phyloP scores from a whole-genome alignment of 768 basidiomycete species.

The Phlebiopsis gigantea region DNA sequence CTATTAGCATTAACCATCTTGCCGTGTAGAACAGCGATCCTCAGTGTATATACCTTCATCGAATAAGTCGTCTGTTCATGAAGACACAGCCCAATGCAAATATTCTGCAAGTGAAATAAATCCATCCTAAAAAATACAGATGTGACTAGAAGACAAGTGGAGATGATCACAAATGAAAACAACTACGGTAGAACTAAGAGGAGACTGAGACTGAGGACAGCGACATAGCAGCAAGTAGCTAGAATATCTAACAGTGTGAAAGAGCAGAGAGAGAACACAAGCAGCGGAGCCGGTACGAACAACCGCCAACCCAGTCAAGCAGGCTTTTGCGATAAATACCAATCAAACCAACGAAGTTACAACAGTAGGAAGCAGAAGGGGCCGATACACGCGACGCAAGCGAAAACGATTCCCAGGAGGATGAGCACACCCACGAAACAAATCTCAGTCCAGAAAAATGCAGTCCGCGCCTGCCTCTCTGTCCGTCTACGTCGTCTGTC shows the following conservation, averaged over 20 bases:
- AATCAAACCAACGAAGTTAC: conserved; percentile 1
- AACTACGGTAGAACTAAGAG: neutral
- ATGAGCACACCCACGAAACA: neutral
- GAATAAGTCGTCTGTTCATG: too few relatives aligned
- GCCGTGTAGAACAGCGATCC: too few relatives aligned
- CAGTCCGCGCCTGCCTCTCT: neutral
- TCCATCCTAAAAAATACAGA: conserved; percentile 2
- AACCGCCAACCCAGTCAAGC: neutral
- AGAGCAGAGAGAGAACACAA: neutral
- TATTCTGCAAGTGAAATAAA: too few relatives aligned
- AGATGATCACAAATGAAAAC: conserved; percentile 5
- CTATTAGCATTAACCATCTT: too few relatives aligned
- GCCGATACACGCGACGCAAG: neutral
- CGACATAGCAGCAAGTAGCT: conserved; percentile 1
- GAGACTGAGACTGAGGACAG: neutral
- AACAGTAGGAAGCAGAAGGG: neutral
- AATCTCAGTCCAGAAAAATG: neutral
- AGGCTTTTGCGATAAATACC: conserved; percentile 10
- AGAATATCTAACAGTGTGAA: neutral
- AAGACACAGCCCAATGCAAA: too few relatives aligned
- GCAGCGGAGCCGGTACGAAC: neutral
- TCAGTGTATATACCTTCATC: too few relatives aligned
- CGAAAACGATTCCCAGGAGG: neutral
- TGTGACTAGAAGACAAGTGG: conserved; percentile 1
- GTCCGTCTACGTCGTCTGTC: neutral